A percentile compares a stretch with the other conserved stretches of the same genome.
Evolutionary conservation across 108 stramenopile genomes (phyloP).

Genomic region (Nitzschia sp.): DNA sequence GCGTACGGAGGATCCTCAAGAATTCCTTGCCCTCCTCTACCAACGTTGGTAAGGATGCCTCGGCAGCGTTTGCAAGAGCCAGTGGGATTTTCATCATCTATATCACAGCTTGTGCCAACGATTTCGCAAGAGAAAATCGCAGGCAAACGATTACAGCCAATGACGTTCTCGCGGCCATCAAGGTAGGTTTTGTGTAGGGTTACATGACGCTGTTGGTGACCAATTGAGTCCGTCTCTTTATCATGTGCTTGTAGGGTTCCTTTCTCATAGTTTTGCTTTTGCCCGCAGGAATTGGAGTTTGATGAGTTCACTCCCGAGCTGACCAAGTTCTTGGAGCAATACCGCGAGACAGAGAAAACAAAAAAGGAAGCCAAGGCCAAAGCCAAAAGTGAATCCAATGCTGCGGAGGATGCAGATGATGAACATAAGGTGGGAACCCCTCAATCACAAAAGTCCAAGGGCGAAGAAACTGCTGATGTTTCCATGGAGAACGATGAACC

Average conservation of each 20-base stretch:
- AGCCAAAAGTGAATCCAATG: conserved; percentile 31
- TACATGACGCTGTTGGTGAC: background rate
- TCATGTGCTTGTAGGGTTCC: background rate
- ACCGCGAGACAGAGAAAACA: conserved; percentile 65
- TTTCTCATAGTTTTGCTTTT: conserved; percentile 6
- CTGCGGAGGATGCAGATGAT: conserved; percentile 17
- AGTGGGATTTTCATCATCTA: conserved; percentile 90
- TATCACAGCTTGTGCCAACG: conserved; percentile 90
- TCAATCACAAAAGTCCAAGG: conserved; percentile 13
- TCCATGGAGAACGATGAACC: conserved; percentile 13
- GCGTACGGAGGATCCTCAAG: conserved; percentile 85
- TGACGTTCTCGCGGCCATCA: conserved; percentile 81
- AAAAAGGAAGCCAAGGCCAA: conserved; percentile 78
- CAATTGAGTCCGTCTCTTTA: background rate
- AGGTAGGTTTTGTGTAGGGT: conserved; percentile 38
- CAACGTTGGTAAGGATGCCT: conserved; percentile 86
- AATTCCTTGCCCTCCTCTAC: conserved; percentile 69
- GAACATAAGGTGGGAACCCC: conserved; percentile 23
- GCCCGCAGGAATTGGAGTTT: conserved; percentile 74
- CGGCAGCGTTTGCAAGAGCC: conserved; percentile 79
- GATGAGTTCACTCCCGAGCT: conserved; percentile 73
- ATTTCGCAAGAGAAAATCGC: conserved; percentile 82
- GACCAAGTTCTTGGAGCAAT: conserved; percentile 64
- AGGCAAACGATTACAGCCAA: conserved; percentile 86
- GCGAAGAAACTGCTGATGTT: conserved; percentile 10